Evolutionary conservation across 1,139 yeast species (phyloP), one percentile per base, ranked within the genome.

Genomic region (Taiozyma onychis): DNA sequence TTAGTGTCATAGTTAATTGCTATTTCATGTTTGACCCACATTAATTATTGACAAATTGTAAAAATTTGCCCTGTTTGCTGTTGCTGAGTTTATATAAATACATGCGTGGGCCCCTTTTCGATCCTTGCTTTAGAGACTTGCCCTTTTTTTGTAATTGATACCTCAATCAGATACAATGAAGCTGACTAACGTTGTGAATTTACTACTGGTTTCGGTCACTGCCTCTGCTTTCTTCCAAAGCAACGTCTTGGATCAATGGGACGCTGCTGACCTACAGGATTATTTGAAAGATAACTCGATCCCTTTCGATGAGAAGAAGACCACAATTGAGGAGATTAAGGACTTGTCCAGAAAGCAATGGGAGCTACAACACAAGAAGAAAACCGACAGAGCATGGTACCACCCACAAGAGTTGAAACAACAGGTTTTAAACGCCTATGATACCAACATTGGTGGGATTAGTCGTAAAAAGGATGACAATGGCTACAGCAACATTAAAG

Each of bases 241-340:
- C n/a, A 49, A 48, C 10, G 44, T 55, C 16, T 48, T 65, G 22
- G 62, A 62, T 6, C 51, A 59, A 3, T 68, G 72, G 71, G 62
- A 66, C 9, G 44, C 53, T 27, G 50, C 59, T 16, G 74, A 70
- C 49, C 54, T 70, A 45, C 57, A 60, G 30, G 66, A 67, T 26
- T 71, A 66, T 47, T 54, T 70, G 45, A 59, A 58, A 39, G 81
- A 76, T 55, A 70, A 75, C 41, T 48, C 57, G 3, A 46, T 61
- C 14, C 28, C 55, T 0, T 57, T 52, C 35, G 56, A 63, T 45
- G 63, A 65, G 26, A 58, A 61, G 24, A 48, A 52, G 26, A 51
- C 60, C 14, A 55, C 66, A 4, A 49, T 65, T 35, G 67, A 69
- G 2, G 70, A 73, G 45, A 58, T 76, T 55, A 68, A 68, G 45